Base-by-base conservation (phyloP, 2,329 filamentous ascomycete species). In the Fusarium armeniacum region DNA sequence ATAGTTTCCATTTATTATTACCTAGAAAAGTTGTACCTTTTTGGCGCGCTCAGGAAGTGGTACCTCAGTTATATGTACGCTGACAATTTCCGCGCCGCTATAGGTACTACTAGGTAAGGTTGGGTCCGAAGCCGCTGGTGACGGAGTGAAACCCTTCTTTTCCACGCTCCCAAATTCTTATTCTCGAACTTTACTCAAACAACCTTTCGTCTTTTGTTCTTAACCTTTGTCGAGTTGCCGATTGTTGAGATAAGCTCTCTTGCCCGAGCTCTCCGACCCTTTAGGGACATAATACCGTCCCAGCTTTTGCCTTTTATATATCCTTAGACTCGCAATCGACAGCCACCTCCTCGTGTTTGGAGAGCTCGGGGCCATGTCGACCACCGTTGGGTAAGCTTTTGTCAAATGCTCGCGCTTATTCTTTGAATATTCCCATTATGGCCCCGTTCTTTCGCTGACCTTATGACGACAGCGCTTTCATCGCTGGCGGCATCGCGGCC, bases 401-500 rank as follows among this genome's bases (percentile, higher is more conserved):
- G 12, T 36, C 24, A 12, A 32, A 32, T 35, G 38, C 40, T 30
- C 7, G 13, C 28, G 18, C 46, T 60, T 40, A 16, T 30, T 20
- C 11, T 28, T 18, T 15, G 32, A 20, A 20, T 22, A 26, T 10
- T 46, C 20, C 7, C 11, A 50, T 53, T 41, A 26, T 40, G 8
- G 15, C 33, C n/a, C 33, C 20, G 36, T 45, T 28, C 46, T 22
- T 40, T 28, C 43, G 54, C 63, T 69, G 51, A 75, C 54, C 40
- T 43, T 32, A 16, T 20, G 11, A 45, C 53, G 62, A 28, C 75
- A 89, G 94, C 73, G 93, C 94, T 67, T 99, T 99, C 85, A 89
- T 98, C 76, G 95, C 96, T 60, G 96, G 96, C 79, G 96, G 96
- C 78, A 92, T 99, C 78, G 96, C 96, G 78, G 96, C 96, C 71